phyloP scores from a whole-genome alignment of 164 flowering plant genomes.

The Vitis cinerea region DNA sequence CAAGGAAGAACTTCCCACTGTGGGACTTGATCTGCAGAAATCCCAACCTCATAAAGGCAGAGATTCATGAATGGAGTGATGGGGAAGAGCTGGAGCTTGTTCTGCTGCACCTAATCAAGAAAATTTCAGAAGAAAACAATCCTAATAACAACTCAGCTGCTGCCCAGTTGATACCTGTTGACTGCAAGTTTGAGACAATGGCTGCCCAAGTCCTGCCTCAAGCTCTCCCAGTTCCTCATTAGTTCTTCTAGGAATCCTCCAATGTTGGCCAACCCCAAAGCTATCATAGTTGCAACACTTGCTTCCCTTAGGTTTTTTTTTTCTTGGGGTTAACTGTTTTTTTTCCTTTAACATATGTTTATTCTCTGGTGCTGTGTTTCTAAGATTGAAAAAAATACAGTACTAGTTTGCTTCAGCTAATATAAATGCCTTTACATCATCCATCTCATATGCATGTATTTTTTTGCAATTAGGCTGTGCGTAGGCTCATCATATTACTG shows the following conservation, averaged over 20 bases:
- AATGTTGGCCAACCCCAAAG: too few species aligned
- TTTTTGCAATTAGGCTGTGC: too few species aligned
- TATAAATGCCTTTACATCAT: too few species aligned
- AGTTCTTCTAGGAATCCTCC: background rate
- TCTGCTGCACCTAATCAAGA: slow-evolving; percentile 30
- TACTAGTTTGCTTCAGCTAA: too few species aligned
- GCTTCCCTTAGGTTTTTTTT: too few species aligned
- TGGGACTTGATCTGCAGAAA: slow-evolving; percentile 60
- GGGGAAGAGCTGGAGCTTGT: slow-evolving; percentile 57
- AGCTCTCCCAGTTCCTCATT: slow-evolving; percentile 28
- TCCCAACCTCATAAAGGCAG: slow-evolving; percentile 48
- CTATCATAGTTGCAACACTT: too few species aligned
- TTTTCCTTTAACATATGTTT: too few species aligned
- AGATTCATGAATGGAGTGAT: slow-evolving; percentile 62
- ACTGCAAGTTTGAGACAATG: slow-evolving; percentile 25
- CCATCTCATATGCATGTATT: too few species aligned
- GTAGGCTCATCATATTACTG: too few species aligned
- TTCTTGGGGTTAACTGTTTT: too few species aligned
- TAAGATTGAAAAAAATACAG: too few species aligned
- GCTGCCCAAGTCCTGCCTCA: slow-evolving; percentile 25
- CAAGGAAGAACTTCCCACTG: slow-evolving; percentile 67
- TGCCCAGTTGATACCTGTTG: slow-evolving; percentile 18
- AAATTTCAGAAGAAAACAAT: slow-evolving; percentile 11
- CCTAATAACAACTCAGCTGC: background rate
- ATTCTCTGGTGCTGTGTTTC: too few species aligned